Base-by-base conservation (phyloP, 2,329 filamentous ascomycete species). In the Colletotrichum destructivum region DNA sequence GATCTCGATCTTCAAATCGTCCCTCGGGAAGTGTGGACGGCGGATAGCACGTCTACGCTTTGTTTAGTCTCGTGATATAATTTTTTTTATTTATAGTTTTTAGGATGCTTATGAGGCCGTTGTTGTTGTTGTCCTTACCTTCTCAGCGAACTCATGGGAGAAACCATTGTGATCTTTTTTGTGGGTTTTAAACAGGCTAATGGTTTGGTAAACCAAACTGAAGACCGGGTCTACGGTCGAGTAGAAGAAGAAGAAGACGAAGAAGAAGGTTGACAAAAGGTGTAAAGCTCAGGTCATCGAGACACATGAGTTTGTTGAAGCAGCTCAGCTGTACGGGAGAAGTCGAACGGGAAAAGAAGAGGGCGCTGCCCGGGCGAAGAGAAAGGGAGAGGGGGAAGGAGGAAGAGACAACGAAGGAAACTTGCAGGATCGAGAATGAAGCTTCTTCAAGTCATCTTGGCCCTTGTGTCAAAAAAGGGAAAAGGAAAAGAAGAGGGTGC, bases 391-490 rank as follows among this genome's bases (percentile, higher is more conserved):
- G n/a, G 23, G 21, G 57, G 23, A 15, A 57, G n/a, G 26, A 38
- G 26, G 21, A 60, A 49, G 3, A 12, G 26, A 35, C 26, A 21
- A 56, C 23, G 26, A 40, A 46, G 38, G 51, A 71, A 62, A 47
- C 59, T 38, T 71, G 59, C 16, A 8, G 16, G 40, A 40, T 64
- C 38, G n/a, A 63, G 21, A 44, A 26, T 35, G 46, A 71, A 64
- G 59, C 40, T 69, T 71, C 69, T 69, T 71, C 69, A 71, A 60
- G 47, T 69, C 69, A 71, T 71, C 69, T 69, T 71, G 65, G 59
- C 69, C 40, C 31, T 15, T 46, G 54, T 40, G 21, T 63, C 21
- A 52, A 59, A 21, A 68, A 26, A 54, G 56, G 52, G 31, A 46
- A 55, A 35, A 26, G 38, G 23, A 44, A 35, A 46, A 23, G 21